Evolutionary conservation across 176 grass and related monocot genomes (phyloP), one percentile per base, ranked within the genome.

Genomic region (Oryza longistaminata): DNA sequence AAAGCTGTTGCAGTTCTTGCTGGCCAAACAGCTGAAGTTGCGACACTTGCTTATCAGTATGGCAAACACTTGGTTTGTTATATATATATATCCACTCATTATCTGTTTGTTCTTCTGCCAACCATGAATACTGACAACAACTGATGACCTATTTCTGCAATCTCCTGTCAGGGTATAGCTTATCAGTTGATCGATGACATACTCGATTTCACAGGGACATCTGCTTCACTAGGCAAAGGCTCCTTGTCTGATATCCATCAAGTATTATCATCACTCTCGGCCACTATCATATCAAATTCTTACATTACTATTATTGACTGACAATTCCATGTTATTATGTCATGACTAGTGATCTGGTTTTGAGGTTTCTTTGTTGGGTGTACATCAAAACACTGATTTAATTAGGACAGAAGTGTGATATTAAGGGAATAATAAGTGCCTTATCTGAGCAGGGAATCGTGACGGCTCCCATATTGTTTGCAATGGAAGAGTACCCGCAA

Each of bases 121-220:
- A 62, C 43, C 55, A 73, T 55, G 77, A 67, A 3, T 26, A 27
- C 73, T 81, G 27, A 81, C 21, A 58, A 58, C 16, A 58, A 58
- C 17, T 49, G n/a, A 40, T 35, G 35, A 72, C 35, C 15, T 14
- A 66, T 48, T 22, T 83, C 46, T 85, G 66, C 8, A 68, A 34
- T 43, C 19, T 40, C 61, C 31, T 87, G 48, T 26, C 83, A 97
- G 94, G 94, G 94, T 77, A 86, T 97, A 82, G 92, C 94, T 53
- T 97, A 90, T 77, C 94, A 97, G 82, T 88, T 97, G 73, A 90
- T 92, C 26, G 94, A 97, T 15, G 94, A 97, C 62, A 80, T 97
- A 64, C 94, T 97, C 2, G 94, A 97, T 90, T 97, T 94, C 90
- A 97, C 90, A 27, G 94, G 92, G n/a, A 94, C 90, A 71, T 87